phyloP scores from a whole-genome alignment of 2,329 filamentous ascomycete genomes.

The Beauveria scarabaeidicola region DNA sequence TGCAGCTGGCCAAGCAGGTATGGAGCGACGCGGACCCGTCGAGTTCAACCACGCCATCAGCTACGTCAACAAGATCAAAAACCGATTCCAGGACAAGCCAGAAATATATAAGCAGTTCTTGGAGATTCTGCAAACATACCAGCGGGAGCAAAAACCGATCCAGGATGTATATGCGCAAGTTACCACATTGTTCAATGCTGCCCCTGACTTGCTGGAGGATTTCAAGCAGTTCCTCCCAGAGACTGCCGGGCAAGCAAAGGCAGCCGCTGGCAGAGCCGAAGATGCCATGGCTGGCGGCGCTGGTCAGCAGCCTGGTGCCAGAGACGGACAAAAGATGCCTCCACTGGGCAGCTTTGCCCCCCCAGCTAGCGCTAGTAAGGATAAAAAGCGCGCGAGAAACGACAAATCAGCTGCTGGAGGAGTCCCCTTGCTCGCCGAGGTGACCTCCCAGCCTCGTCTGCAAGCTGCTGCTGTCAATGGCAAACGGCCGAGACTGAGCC shows the following conservation, averaged over 20 bases:
- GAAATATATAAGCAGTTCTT: constrained; percentile 99
- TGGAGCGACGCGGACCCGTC: constrained; percentile 86
- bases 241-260: constrained; percentile 52
- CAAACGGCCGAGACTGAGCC: constrained; percentile 68
- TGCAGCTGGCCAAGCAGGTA: constrained; percentile 48
- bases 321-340: constrained; percentile 70
- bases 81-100: constrained; percentile 90
- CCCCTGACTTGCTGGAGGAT: constrained; percentile 90
- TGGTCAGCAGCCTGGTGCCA: constrained; percentile 40
- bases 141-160: constrained; percentile 95
- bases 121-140: constrained; percentile 96
- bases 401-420: constrained; percentile 46
- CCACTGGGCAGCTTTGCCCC: constrained; percentile 93
- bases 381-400: constrained; percentile 74
- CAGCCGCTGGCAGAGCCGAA: constrained; percentile 51
- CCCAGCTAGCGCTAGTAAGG: constrained; percentile 70
- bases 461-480: constrained; percentile 28
- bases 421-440: constrained; percentile 35
- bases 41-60: constrained; percentile 99
- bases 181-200: constrained; percentile 84
- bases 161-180: constrained; percentile 98
- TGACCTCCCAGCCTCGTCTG: constrained; percentile 29
- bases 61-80: constrained; percentile 99
- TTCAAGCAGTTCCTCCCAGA: constrained; percentile 98
- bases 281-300: constrained; percentile 31